Evolutionary conservation across 306 rosid genomes (phyloP), one percentile per base, ranked within the genome.

Genomic region (Alnus rubra): DNA sequence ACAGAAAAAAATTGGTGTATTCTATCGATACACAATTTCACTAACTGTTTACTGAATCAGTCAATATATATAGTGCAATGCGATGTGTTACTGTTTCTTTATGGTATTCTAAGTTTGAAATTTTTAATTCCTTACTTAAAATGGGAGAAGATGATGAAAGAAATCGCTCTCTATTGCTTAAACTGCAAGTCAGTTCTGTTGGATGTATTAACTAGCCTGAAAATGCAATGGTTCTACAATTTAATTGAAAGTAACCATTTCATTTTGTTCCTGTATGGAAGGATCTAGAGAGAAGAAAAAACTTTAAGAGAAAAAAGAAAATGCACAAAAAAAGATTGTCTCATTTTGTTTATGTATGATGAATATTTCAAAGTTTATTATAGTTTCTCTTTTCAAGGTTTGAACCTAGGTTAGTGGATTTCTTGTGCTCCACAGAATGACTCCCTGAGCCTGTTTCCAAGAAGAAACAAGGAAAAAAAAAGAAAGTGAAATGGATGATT

Each of bases 1-100:
- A 56, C 50, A 67, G 50, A 48, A 16, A 74, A 79, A 69, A 48
- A 48, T 71, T 58, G 33, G 35, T 16, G 15, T 59, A 63, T 74
- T 18, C 64, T 7, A 51, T 47, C 49, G 39, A 52, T 74, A 4
- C 19, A 15, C 69, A 62, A 59, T 52, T 80, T 69, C 76, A 49
- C 53, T 67, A 49, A 75, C 14, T 56, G 45, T 49, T 12, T 19
- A 33, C 44, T 56, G 73, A 53, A 64, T 71, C 58, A 49, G 51
- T 69, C 23, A 55, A 56, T 42, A 62, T 69, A 48, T 23, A 16
- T 18, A 47, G 48, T 52, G 54, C 49, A 44, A 16, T 74, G 62
- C 44, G 31, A 19, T 75, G 69, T 75, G 16, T 72, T 48, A 13
- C 69, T 74, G 16, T 2, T 28, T 72, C 18, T 35, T 5, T 76